These are phyloP conservation scores for Citrus unshiu DNA, from an alignment of 345 rosid species.

Conservation along the genomic window DNA sequence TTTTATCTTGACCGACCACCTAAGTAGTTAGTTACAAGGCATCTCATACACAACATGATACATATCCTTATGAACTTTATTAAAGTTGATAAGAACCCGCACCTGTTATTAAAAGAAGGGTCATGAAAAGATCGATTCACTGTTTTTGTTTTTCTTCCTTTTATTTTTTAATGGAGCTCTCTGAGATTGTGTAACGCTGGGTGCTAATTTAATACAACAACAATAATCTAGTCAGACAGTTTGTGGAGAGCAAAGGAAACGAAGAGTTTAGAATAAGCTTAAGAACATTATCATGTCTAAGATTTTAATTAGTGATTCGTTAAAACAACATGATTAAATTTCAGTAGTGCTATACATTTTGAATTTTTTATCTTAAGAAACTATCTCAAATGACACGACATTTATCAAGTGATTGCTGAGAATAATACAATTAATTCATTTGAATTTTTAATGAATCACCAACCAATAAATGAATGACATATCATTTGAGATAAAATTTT, in stretches of 20 bases:
- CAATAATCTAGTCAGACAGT: background rate
- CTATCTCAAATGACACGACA: accelerated
- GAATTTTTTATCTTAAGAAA: no score
- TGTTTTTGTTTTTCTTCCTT: background rate
- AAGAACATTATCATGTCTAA: background rate
- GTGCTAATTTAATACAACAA: background rate
- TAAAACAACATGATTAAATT: background rate
- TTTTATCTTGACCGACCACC: conserved; percentile 19
- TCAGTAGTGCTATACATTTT: accelerated
- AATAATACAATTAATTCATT: no score
- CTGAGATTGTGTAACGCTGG: background rate
- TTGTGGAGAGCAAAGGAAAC: background rate
- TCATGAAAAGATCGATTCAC: background rate
- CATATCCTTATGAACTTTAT: conserved; percentile 10
- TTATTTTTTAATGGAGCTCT: background rate
- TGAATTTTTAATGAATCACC: no score
- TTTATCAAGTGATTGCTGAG: accelerated
- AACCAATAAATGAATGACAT: no score
- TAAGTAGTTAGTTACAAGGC: background rate
- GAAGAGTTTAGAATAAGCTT: background rate
- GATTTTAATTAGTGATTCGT: background rate
- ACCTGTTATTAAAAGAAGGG: conserved; percentile 2
- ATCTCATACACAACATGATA: background rate
- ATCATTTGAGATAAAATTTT: no score
- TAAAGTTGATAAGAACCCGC: conserved; percentile 33